Base-by-base conservation (phyloP, 2,329 filamentous ascomycete genomes). In the Exophiala bonariae region DNA sequence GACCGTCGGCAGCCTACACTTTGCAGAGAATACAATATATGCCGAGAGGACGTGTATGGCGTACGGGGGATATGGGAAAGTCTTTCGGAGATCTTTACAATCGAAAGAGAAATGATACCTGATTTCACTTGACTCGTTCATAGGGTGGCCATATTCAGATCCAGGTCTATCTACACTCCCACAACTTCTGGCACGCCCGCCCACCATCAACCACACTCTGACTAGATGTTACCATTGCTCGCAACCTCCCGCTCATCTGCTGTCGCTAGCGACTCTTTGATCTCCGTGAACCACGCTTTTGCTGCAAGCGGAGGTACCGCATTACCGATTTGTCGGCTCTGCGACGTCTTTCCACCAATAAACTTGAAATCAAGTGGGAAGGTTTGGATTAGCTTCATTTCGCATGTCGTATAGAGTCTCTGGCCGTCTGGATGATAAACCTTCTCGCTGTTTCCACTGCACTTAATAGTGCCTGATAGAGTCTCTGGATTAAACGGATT, bases 271-370 rank as follows among this genome's bases (percentile, higher is more conserved):
- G 64, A 62, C 38, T 61, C 63, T 17, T 64, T 60, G 3, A 75
- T 62, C 38, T 67, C 62, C 23, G 49, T 45, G 41, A 71, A 69
- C 3, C 77, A 40, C 4, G 63, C 66, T 42, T 65, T 62, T 0
- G 70, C 69, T 7, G 77, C 53, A 13, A 62, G 47, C 6, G 87
- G 81, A 0, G 89, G 86, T 13, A 92, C 89, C 0, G 87, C 88
- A 59, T 93, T 92, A 0, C 88, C 88, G 53, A 92, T 87, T 62
- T 90, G 86, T 53, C 73, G 77, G 55, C 78, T 59, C 0, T 64
- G 61, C 19, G 46, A 38, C 3, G 23, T 78, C 13, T 80, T 60
- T 0, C 38, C 58, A 0, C 66, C 67, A 0, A 67, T 51, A 59
- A 92, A 91, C 0, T 63, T 62, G 61, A 88, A 85, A 2, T 69